Evolutionary conservation across 768 basidiomycete genomes (phyloP).

Genomic region (button mushroom (Agaricus bisporus)): DNA sequence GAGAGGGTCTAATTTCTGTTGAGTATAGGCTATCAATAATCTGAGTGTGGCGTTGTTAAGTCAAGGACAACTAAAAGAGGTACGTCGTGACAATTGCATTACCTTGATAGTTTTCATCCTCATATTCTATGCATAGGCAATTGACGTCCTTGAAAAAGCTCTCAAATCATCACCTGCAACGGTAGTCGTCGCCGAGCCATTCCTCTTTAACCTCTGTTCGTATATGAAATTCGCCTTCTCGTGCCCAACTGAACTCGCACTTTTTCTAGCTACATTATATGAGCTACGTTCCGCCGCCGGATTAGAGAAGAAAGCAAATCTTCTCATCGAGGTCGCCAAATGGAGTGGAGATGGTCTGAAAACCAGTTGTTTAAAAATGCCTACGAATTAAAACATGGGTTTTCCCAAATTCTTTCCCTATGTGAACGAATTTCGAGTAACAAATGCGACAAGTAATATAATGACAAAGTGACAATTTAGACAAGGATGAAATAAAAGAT

Average conservation of each 20-base stretch:
- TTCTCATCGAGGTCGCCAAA: conserved; percentile 71
- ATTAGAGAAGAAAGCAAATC: conserved; percentile 67
- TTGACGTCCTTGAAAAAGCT: conserved; percentile 60
- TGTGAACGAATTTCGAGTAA: too few species aligned
- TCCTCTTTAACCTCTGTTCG: conserved; percentile 81
- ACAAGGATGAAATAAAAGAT: too few species aligned
- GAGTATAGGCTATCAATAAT: conserved; percentile 64
- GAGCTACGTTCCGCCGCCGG: conserved; percentile 72
- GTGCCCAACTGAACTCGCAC: background rate
- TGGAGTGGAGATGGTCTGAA: conserved; percentile 85
- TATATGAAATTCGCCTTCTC: conserved; percentile 2
- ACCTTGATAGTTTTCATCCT: background rate
- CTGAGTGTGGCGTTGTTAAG: conserved; percentile 65
- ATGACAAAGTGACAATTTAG: too few species aligned
- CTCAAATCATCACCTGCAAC: conserved; percentile 60
- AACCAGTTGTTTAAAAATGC: conserved; percentile 75
- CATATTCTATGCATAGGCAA: conserved; percentile 39
- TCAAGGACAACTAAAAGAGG: conserved; percentile 71
- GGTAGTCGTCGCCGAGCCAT: conserved; percentile 74
- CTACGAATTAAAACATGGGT: conserved; percentile 29
- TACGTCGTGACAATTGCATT: conserved; percentile 17
- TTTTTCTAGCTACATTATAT: conserved; percentile 64
- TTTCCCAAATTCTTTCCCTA: background rate
- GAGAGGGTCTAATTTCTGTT: background rate
- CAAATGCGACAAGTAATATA: too few species aligned